These are phyloP conservation scores for Cercophora sp. DNA, from an alignment of 495 filamentous ascomycete genomes.

Conservation along the genomic window DNA sequence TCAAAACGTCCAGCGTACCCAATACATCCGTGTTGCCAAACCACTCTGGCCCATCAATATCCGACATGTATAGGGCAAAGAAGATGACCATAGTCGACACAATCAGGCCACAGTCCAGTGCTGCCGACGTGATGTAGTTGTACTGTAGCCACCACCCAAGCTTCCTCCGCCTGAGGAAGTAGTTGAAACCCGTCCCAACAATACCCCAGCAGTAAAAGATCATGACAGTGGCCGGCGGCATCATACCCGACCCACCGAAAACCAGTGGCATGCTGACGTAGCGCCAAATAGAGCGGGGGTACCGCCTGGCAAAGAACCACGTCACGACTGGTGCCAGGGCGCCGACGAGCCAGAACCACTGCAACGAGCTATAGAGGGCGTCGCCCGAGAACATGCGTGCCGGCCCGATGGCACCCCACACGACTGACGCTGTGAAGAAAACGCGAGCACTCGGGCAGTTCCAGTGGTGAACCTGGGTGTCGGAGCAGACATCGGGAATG, in stretches of 20 bases:
- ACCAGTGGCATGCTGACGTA: constrained; percentile 64
- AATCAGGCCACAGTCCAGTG: constrained; percentile 63
- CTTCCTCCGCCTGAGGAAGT: constrained; percentile 56
- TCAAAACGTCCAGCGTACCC: constrained; percentile 36
- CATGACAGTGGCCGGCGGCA: constrained; percentile 63
- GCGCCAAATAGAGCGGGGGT: constrained; percentile 49
- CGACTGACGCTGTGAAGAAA: constrained; percentile 58
- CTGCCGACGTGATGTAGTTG: constrained; percentile 73
- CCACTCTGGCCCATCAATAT: constrained; percentile 55
- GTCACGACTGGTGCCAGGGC: constrained; percentile 56
- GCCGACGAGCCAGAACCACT: constrained; percentile 67
- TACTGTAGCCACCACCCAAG: constrained; percentile 74
- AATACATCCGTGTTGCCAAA: constrained; percentile 57
- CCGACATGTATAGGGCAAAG: constrained; percentile 57
- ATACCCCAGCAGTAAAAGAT: constrained; percentile 69
- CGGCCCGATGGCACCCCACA: constrained; percentile 52
- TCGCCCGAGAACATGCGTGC: constrained; percentile 56
- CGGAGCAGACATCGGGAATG: constrained; percentile 57
- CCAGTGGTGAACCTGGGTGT: constrained; percentile 54
- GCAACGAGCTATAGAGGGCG: constrained; percentile 58
- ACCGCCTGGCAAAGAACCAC: constrained; percentile 59
- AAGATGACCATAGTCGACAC: constrained; percentile 68
- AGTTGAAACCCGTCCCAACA: constrained; percentile 64
- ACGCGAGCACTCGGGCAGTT: constrained; percentile 61
- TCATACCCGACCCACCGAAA: constrained; percentile 58